Evolutionary conservation across 805 yeast species (phyloP), one percentile per base, ranked within the genome.

Genomic region (Candida tallmaniae): DNA sequence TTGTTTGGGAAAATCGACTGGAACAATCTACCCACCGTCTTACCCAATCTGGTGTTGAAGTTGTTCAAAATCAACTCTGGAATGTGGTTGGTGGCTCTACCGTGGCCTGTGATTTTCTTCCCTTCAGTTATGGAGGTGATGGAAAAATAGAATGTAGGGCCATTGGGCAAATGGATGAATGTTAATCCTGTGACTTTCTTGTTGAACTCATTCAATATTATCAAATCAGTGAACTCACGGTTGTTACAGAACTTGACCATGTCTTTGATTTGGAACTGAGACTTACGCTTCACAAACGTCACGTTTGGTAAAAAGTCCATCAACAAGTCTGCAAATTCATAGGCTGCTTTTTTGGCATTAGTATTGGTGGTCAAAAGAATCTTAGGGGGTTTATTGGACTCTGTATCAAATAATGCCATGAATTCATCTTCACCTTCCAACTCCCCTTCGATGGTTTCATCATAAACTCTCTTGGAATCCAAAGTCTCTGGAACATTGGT

Each of bases 41-140:
- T 80, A 60, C 98, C 98, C 42, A 93, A 70, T 46, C 96, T 73
- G 0, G 98, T 89, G 41, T 85, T 76, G 68, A 93, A 93, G 60
- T 93, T 93, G 59, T 93, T 93, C 55, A 93, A 68, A 22, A 93
- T 79, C 32, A 93, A 72, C 60, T 93, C 98, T 4, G 98, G 98
- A 15, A 81, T 76, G 52, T 93, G 97, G 27, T 76, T 79, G 0
- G 97, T 88, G 18, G 96, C 82, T 32, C 80, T 74, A 38, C 97
- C 97, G 51, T 93, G 97, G 7, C 96, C 96, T 15, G 65, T 56
- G 35, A 93, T 86, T 45, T 74, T 68, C 46, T 84, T 77, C 8
- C 89, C 81, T 47, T 85, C 83, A 11, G 76, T 74, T 28, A 83
- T 70, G 3, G 95, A 86, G 6, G 87, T 69, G 4, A 93, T 66